Percentiles rank a stretch among this genome's conserved stretches.
Evolutionary conservation across 176 grass and related monocot species (phyloP).

Genomic region (Musa acuminata): DNA sequence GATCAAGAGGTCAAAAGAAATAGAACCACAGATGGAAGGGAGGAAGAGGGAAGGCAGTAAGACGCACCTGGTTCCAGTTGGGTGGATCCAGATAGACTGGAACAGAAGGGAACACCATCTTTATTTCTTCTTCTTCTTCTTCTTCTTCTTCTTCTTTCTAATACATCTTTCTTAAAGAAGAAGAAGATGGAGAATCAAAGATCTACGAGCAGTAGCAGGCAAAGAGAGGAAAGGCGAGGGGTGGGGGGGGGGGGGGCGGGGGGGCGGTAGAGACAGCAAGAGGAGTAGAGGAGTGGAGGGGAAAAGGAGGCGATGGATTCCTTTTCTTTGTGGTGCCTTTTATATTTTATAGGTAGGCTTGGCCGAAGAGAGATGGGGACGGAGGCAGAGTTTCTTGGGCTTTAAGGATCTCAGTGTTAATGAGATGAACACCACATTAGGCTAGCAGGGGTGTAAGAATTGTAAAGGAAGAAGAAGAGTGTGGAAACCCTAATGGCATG

Average conservation of each 20-base stretch:
- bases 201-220: slow-evolving; percentile 14
- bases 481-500: slow-evolving; percentile 32
- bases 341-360: slow-evolving; percentile 18
- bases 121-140: slow-evolving; percentile 45
- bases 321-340: background rate
- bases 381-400: slow-evolving; percentile 33
- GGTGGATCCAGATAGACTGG: slow-evolving; percentile 83
- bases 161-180: slow-evolving; percentile 14
- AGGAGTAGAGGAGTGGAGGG: background rate
- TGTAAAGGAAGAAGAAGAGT: slow-evolving; percentile 11
- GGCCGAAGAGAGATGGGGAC: slow-evolving; percentile 23
- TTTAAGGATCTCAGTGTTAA: slow-evolving; percentile 25
- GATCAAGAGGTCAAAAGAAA: slow-evolving; percentile 34
- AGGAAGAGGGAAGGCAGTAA: background rate
- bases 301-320: background rate
- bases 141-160: slow-evolving; percentile 39
- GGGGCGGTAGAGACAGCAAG: slow-evolving; percentile 14
- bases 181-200: slow-evolving; percentile 4
- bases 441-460: slow-evolving; percentile 12
- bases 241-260: background rate
- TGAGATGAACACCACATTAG: background rate
- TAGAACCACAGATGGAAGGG: background rate
- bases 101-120: slow-evolving; percentile 94
- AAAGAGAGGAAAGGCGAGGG: background rate
- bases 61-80: slow-evolving; percentile 78